Base-by-base conservation (phyloP, 2,329 filamentous ascomycete genomes). In the Aspergillus hiratsukae region DNA sequence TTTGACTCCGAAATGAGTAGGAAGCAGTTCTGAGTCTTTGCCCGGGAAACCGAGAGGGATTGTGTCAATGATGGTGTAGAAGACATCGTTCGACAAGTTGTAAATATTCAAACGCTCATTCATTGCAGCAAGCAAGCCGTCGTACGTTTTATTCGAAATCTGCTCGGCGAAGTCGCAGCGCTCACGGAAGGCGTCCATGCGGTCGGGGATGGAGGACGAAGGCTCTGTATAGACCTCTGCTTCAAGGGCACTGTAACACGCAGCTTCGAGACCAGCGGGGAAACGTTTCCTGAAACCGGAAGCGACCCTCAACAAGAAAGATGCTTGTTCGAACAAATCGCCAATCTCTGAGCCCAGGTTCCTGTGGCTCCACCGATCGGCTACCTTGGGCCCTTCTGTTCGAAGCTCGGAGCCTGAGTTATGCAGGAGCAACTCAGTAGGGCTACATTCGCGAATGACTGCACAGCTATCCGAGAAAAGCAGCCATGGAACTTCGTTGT, bases 401-500 rank as follows among this genome's bases (percentile, higher is more conserved):
- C 61, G 64, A 11, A 79, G 64, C 23, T 71, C 69, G 0, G 74
- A 67, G 1, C 76, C 69, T 0, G 80, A 74, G 64, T 96, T 97
- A 65, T 92, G 82, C 61, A 83, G 83, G 10, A 96, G 80, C 4
- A 85, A 78, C 72, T 99, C 94, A 17, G 93, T 77, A 49, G 82
- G 80, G 70, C 87, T 94, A 75, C 90, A 96, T 66, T 88, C 85
- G 59, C 93, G 83, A 52, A 97, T 82, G 2, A 89, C 86, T 3
- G 90, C 88, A 50, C 95, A 79, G 31, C 88, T 85, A 72, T 97
- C 92, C 1, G 92, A 86, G 65, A 91, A 88, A 4, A 96, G 81
- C 49, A 95, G 82, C 91, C 91, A 97, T 1, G 90, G 84, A 76
- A 92, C 83, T 51, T 87, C 86, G 9, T 82, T 81, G 49, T 83